Percentiles rank a stretch among this genome's conserved stretches.
These are phyloP conservation scores for Penicillium sp. DNA, from an alignment of 2,329 filamentous ascomycete genomes.

Conservation along the genomic window DNA sequence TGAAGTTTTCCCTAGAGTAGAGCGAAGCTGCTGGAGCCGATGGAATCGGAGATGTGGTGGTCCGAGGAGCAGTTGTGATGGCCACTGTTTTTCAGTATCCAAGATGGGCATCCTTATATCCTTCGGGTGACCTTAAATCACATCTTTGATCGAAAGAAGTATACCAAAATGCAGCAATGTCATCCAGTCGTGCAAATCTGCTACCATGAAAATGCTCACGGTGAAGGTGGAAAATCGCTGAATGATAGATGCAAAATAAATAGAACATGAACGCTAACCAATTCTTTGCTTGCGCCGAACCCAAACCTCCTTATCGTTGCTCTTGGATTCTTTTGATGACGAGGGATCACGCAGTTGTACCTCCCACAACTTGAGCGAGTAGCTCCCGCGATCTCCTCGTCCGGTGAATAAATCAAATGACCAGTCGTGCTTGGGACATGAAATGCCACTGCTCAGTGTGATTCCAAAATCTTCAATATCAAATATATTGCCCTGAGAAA, in stretches of 20 bases:
- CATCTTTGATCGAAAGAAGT: too few species aligned
- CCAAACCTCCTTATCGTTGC: conserved; percentile 33
- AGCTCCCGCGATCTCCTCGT: conserved; percentile 59
- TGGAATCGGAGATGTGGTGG: too few species aligned
- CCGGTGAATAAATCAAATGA: conserved; percentile 68
- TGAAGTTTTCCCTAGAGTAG: too few species aligned
- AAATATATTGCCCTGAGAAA: conserved; percentile 62
- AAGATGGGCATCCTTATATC: too few species aligned
- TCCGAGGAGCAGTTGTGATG: too few species aligned
- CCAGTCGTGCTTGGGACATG: conserved; percentile 69
- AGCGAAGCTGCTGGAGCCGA: too few species aligned
- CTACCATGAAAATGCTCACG: neutral
- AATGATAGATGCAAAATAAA: neutral
- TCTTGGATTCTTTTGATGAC: neutral
- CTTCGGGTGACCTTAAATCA: too few species aligned
- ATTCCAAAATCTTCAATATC: conserved; percentile 71
- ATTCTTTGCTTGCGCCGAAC: conserved; percentile 36
- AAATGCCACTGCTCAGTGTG: conserved; percentile 52
- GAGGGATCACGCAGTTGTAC: conserved; percentile 51
- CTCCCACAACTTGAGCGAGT: conserved; percentile 64
- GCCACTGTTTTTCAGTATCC: too few species aligned
- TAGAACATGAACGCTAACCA: conserved; percentile 15
- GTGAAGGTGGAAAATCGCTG: neutral
- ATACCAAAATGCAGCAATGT: neutral
- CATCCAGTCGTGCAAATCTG: neutral